A percentile compares a stretch with the other conserved stretches of the same genome.
These are phyloP conservation scores for Schizosaccharomyces octosporus DNA, from an alignment of 805 yeast species.

Conservation along the genomic window DNA sequence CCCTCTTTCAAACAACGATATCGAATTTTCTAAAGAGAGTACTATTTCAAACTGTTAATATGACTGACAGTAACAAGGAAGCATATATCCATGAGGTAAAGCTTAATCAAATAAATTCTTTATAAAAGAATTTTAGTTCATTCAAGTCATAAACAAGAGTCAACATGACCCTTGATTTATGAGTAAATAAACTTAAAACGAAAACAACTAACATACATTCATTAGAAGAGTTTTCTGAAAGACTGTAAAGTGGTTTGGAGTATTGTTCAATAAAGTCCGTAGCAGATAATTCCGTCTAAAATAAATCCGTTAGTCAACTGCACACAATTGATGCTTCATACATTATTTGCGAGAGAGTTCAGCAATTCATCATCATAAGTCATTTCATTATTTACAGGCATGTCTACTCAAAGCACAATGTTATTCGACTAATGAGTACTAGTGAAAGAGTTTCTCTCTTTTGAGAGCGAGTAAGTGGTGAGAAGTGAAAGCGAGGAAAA, in stretches of 20 bases:
- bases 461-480: too few relatives aligned
- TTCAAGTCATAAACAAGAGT: too few relatives aligned
- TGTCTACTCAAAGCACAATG: not conserved
- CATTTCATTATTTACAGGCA: not conserved
- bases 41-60: too few relatives aligned
- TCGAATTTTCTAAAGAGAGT: not conserved
- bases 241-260: not conserved
- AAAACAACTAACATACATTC: not conserved
- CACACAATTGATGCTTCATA: not conserved
- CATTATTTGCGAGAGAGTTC: not conserved
- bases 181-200: too few relatives aligned
- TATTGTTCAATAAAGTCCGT: not conserved
- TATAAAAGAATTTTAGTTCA: too few relatives aligned
- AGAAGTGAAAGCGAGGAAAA: too few relatives aligned
- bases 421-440: not conserved
- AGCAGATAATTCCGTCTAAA: not conserved
- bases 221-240: not conserved
- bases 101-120: too few relatives aligned
- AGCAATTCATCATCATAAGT: not conserved
- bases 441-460: too few relatives aligned
- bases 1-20: not conserved
- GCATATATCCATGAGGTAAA: too few relatives aligned
- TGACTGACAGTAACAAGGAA: too few relatives aligned
- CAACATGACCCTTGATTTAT: too few relatives aligned
- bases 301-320: not conserved